A percentile compares a stretch with the other conserved stretches of the same genome.
phyloP scores from a whole-genome alignment of 129 eudicot genomes.

The Heracleum sosnowskyi region DNA sequence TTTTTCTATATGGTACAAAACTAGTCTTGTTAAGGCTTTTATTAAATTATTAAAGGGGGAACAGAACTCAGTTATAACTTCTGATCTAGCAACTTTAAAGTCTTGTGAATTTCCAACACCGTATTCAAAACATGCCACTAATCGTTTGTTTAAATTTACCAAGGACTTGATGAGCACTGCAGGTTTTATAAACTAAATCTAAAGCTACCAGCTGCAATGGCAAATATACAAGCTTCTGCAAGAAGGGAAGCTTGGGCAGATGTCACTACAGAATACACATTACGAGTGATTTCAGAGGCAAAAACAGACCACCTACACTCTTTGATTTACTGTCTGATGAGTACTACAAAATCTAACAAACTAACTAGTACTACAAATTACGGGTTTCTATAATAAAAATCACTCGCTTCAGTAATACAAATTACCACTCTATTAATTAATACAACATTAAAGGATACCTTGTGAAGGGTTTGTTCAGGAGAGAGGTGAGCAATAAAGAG shows the following conservation, averaged over 20 bases:
- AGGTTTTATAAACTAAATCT: not conserved
- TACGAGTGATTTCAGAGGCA: not conserved
- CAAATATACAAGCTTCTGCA: not conserved
- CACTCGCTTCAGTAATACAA: not conserved
- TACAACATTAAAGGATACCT: conserved; percentile 37
- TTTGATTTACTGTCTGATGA: not conserved
- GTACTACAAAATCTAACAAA: not conserved
- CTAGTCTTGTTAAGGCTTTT: not conserved
- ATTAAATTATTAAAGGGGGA: not conserved
- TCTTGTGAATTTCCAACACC: too few relatives aligned
- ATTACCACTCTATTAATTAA: not conserved
- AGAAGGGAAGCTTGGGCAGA: not conserved
- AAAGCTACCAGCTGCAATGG: not conserved
- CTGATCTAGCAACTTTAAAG: too few relatives aligned
- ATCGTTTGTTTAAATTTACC: not conserved
- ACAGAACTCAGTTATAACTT: not conserved
- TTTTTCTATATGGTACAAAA: not conserved
- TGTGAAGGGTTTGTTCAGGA: conserved; percentile 64
- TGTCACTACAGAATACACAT: too few relatives aligned
- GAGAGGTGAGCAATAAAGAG: conserved; percentile 75
- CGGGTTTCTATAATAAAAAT: not conserved
- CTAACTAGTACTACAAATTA: not conserved
- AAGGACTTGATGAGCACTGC: not conserved
- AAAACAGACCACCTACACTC: not conserved
- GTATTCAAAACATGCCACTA: not conserved